Percentiles rank a stretch among this genome's conserved stretches.
These are phyloP conservation scores for Aspergillus sp. DNA, from an alignment of 2,329 filamentous ascomycete genomes.

Conservation along the genomic window DNA sequence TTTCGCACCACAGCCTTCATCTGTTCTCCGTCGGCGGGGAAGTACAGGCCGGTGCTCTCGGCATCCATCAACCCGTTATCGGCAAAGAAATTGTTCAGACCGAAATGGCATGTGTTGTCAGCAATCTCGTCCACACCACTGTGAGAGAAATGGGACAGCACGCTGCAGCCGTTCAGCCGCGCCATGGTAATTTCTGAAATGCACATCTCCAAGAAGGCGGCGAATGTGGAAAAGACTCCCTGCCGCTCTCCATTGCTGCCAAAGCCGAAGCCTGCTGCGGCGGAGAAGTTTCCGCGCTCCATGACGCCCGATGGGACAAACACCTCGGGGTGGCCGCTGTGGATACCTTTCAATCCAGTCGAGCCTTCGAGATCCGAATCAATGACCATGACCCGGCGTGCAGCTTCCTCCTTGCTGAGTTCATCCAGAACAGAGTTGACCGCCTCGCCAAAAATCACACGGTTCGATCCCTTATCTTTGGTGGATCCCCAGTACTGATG, in stretches of 20 bases:
- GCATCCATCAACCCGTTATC: constrained; percentile 40
- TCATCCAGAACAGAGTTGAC: constrained; percentile 36
- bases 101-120: constrained; percentile 43
- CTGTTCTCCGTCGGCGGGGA: constrained; percentile 41
- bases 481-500: constrained; percentile 33
- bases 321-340: constrained; percentile 35
- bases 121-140: constrained; percentile 42
- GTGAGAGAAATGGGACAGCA: constrained; percentile 41
- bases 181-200: constrained; percentile 43
- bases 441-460: constrained; percentile 39
- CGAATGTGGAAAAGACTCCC: constrained; percentile 42
- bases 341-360: constrained; percentile 38
- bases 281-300: constrained; percentile 42
- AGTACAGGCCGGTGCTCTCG: constrained; percentile 34
- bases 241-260: constrained; percentile 33
- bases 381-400: constrained; percentile 37
- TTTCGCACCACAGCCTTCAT: constrained; percentile 37
- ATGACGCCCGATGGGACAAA: constrained; percentile 40
- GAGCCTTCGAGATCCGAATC: constrained; percentile 42
- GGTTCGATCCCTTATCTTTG: constrained; percentile 37
- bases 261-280: constrained; percentile 39
- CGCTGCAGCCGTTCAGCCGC: constrained; percentile 35
- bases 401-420: constrained; percentile 36
- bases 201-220: constrained; percentile 41
- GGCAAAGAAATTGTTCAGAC: constrained; percentile 41